Evolutionary conservation across 768 basidiomycete genomes (phyloP).

Genomic region (Amanita muscaria): DNA sequence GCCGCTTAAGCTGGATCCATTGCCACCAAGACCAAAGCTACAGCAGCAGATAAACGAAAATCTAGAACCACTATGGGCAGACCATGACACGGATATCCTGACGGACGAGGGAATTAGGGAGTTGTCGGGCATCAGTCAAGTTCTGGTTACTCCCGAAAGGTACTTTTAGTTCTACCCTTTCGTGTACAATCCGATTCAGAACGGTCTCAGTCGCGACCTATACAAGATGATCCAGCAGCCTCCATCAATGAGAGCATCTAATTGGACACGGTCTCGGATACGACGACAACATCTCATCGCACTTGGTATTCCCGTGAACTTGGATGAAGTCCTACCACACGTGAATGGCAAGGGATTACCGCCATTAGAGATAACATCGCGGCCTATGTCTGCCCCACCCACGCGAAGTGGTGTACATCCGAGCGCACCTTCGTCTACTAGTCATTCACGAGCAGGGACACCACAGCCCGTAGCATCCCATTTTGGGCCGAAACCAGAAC

Average conservation of each 20-base stretch:
- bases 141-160: conserved; percentile 72
- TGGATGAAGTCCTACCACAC: conserved; percentile 82
- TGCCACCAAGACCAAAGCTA: conserved; percentile 49
- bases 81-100: conserved; percentile 36
- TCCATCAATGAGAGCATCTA: conserved; percentile 75
- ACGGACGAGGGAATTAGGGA: conserved; percentile 71
- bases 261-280: conserved; percentile 90
- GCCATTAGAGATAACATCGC: conserved; percentile 72
- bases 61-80: conserved; percentile 54
- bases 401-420: conserved; percentile 32
- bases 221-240: conserved; percentile 67
- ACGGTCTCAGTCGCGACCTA: conserved; percentile 55
- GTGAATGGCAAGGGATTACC: conserved; percentile 61
- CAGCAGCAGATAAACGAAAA: conserved; percentile 56
- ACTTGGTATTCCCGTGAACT: conserved; percentile 88
- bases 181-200: conserved; percentile 11
- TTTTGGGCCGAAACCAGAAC: conserved; percentile 70
- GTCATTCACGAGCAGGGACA: conserved; percentile 46
- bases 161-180: conserved; percentile 21
- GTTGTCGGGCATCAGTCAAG: conserved; percentile 72
- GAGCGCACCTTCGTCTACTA: conserved; percentile 20
- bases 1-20: conserved; percentile 55
- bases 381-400: conserved; percentile 76
- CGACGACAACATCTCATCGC: conserved; percentile 85
- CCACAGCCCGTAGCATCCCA: conserved; percentile 35